Evolutionary conservation across 208 protist species (phyloP).

Genomic region (Trypanosoma platydactyli): DNA sequence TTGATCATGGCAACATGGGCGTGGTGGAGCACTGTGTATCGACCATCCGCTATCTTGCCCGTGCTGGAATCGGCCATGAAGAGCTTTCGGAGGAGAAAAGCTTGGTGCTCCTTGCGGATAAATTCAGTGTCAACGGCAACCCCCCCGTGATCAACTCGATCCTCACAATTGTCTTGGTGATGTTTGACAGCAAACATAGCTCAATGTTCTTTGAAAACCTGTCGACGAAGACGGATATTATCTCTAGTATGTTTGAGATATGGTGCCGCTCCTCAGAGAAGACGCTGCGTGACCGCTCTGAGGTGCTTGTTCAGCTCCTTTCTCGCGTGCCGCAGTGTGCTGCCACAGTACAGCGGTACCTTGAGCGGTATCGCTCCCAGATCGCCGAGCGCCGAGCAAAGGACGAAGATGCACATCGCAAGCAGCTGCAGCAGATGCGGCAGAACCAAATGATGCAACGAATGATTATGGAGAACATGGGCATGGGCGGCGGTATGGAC

Average conservation of each 20-base stretch:
- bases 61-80: conserved; percentile 57
- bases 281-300: conserved; percentile 59
- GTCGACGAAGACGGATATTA: conserved; percentile 41
- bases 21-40: conserved; percentile 66
- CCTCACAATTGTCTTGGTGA: conserved; percentile 71
- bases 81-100: conserved; percentile 59
- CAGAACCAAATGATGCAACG: conserved; percentile 86
- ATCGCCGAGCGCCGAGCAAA: conserved; percentile 74
- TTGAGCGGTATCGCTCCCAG: conserved; percentile 65
- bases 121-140: conserved; percentile 48
- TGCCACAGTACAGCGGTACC: conserved; percentile 32
- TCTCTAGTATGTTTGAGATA: conserved; percentile 68
- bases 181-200: conserved; percentile 63
- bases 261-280: conserved; percentile 70
- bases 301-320: conserved; percentile 65
- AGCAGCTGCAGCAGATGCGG: conserved; percentile 77
- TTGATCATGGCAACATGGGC: conserved; percentile 69
- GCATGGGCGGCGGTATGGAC: conserved; percentile 48
- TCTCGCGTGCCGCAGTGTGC: conserved; percentile 46
- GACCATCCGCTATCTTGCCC: conserved; percentile 68
- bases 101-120: conserved; percentile 55
- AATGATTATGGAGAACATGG: conserved; percentile 91
- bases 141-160: conserved; percentile 58
- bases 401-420: conserved; percentile 81
- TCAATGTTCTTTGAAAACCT: conserved; percentile 58